A percentile compares a stretch with the other conserved stretches of the same genome.
phyloP scores from a whole-genome alignment of 1,139 yeast genomes.

The Protomyces inouyei region DNA sequence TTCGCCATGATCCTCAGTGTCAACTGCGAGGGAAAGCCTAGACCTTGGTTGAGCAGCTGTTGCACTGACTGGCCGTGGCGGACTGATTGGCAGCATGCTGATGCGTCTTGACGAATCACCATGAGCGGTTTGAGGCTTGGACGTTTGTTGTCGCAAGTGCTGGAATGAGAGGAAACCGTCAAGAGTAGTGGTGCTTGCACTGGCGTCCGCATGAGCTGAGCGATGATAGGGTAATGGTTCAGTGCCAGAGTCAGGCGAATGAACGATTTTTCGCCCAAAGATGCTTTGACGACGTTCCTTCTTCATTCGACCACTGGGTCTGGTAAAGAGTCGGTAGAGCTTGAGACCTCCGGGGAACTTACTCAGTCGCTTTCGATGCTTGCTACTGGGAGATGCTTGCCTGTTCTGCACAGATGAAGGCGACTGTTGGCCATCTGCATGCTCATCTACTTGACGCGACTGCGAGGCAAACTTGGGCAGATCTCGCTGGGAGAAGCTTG shows the following conservation, averaged over 20 bases:
- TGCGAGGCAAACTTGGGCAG: background rate
- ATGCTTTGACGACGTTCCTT: background rate
- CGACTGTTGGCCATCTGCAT: too few species aligned
- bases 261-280: background rate
- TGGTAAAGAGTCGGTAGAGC: background rate
- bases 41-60: background rate
- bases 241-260: background rate
- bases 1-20: background rate
- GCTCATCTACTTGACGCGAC: background rate
- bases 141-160: background rate
- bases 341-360: background rate
- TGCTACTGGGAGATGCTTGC: background rate
- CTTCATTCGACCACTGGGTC: background rate
- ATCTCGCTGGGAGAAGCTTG: background rate
- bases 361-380: background rate
- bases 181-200: background rate
- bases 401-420: background rate
- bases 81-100: background rate
- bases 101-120: background rate
- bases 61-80: background rate
- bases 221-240: too few species aligned
- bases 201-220: background rate
- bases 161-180: background rate
- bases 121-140: background rate
- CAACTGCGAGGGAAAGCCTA: background rate